A percentile compares a stretch with the other conserved stretches of the same genome.
These are phyloP conservation scores for Arthrobotrys musiformis DNA, from an alignment of 2,329 filamentous ascomycete species.

Conservation along the genomic window DNA sequence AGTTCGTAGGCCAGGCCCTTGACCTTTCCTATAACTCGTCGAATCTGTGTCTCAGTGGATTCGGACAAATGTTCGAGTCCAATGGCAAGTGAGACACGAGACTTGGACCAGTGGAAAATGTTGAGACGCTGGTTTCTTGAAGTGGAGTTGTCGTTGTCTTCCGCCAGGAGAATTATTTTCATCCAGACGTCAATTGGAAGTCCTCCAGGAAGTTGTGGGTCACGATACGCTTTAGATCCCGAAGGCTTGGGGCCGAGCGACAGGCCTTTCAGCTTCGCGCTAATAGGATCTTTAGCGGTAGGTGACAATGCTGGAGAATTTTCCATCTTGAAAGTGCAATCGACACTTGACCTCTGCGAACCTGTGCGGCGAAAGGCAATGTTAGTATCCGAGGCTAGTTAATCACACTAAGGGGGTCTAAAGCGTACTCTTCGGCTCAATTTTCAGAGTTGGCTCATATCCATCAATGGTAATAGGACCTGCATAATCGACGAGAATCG, in stretches of 20 bases:
- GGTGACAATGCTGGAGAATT: constrained; percentile 5
- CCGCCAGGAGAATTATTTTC: constrained; percentile 45
- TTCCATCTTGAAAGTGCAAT: constrained; percentile 20
- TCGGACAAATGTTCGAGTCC: constrained; percentile 46
- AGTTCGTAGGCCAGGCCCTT: constrained; percentile 54
- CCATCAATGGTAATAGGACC: constrained; percentile 33
- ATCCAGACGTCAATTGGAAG: constrained; percentile 45
- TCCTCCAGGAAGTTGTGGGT: constrained; percentile 25
- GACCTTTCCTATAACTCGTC: constrained; percentile 50
- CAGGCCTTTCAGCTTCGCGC: constrained; percentile 4
- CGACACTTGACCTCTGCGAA: constrained; percentile 24
- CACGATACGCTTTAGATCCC: background rate
- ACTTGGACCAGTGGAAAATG: constrained; percentile 52
- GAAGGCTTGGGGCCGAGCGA: background rate
- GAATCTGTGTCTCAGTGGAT: constrained; percentile 32
- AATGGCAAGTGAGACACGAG: constrained; percentile 23
- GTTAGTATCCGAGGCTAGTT: background rate
- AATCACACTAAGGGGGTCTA: background rate
- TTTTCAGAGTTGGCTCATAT: constrained; percentile 21
- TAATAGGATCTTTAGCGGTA: constrained; percentile 1
- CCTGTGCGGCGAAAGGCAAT: background rate
- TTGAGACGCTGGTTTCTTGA: constrained; percentile 41
- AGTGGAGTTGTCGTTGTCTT: constrained; percentile 33
- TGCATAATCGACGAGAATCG: constrained; percentile 36
- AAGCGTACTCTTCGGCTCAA: constrained; percentile 34